A percentile compares a stretch with the other conserved stretches of the same genome.
Conservation (phyloP, 192 early-diverging fungal species). For the Backusella psychrophila region DNA sequence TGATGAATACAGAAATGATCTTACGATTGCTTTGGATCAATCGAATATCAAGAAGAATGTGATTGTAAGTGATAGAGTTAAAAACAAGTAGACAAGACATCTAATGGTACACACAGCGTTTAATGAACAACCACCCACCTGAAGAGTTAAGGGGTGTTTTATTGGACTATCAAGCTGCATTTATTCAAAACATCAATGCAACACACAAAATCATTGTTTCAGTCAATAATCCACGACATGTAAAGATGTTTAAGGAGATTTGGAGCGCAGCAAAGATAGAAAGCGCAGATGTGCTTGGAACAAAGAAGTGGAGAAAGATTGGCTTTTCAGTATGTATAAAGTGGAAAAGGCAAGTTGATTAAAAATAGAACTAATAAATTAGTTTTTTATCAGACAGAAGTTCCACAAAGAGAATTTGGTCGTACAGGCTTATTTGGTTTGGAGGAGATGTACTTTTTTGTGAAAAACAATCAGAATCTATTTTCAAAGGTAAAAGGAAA, state of each 20-base stretch:
- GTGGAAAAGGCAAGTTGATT: background rate
- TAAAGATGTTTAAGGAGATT: conserved; percentile 48
- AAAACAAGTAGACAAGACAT: background rate
- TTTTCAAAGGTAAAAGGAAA: conserved; percentile 38
- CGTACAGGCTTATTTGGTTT: conserved; percentile 64
- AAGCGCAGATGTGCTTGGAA: conserved; percentile 30
- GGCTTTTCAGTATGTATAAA: conserved; percentile 59
- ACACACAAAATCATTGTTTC: conserved; percentile 50
- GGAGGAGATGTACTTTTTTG: conserved; percentile 61
- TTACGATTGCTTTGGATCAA: conserved; percentile 49
- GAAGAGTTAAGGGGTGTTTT: conserved; percentile 62
- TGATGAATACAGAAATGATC: conserved; percentile 44
- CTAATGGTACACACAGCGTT: conserved; percentile 24
- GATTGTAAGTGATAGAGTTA: conserved; percentile 28
- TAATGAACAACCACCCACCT: conserved; percentile 51
- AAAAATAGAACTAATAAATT: conserved; percentile 12
- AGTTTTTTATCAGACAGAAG: conserved; percentile 46
- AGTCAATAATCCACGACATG: conserved; percentile 49
- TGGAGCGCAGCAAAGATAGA: conserved; percentile 49
- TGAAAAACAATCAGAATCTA: conserved; percentile 35
- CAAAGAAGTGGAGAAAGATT: conserved; percentile 57
- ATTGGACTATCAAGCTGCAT: conserved; percentile 65
- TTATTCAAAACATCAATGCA: conserved; percentile 53
- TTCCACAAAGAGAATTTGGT: conserved; percentile 57
- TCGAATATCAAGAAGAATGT: conserved; percentile 49